Conservation (phyloP, 148 eudicot genomes). For the Chenopodium album region DNA sequence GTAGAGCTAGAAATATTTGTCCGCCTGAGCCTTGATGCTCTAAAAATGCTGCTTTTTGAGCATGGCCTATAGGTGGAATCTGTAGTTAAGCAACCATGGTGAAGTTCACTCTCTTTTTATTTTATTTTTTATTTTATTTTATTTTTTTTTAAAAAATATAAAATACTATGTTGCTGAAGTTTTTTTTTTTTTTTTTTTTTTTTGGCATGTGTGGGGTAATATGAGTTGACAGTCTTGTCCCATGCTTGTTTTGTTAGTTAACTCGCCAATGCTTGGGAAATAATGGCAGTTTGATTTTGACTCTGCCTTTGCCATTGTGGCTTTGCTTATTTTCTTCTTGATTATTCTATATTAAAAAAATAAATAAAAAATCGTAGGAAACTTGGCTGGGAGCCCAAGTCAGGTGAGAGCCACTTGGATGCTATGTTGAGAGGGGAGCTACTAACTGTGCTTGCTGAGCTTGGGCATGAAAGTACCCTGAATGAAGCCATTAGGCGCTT, state of each 20-base stretch:
- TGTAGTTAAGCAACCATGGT: neutral
- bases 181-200: no score
- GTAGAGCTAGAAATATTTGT: neutral
- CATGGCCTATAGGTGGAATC: neutral
- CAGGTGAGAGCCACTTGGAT: constrained; percentile 91
- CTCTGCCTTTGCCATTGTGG: neutral
- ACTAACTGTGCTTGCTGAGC: constrained; percentile 59
- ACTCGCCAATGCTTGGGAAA: neutral
- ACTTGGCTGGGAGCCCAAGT: constrained; percentile 90
- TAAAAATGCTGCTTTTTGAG: neutral
- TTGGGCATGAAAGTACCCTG: constrained; percentile 72
- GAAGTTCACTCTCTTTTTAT: neutral
- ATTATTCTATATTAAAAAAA: neutral
- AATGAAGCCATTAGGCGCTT: constrained; percentile 87
- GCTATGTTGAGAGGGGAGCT: constrained; percentile 98
- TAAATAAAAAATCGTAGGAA: constrained; percentile 40
- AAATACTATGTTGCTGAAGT: no score
- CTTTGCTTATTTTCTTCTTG: neutral
- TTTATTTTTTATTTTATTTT: no score
- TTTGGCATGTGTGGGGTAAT: neutral
- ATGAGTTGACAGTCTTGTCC: neutral
- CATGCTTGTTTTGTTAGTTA: neutral
- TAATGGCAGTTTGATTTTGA: neutral
- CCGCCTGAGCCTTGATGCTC: neutral
- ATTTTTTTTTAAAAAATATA: neutral